Percentiles rank a stretch among this genome's conserved stretches.
phyloP scores from a whole-genome alignment of 2,329 filamentous ascomycete species.

The Fusarium irregulare region DNA sequence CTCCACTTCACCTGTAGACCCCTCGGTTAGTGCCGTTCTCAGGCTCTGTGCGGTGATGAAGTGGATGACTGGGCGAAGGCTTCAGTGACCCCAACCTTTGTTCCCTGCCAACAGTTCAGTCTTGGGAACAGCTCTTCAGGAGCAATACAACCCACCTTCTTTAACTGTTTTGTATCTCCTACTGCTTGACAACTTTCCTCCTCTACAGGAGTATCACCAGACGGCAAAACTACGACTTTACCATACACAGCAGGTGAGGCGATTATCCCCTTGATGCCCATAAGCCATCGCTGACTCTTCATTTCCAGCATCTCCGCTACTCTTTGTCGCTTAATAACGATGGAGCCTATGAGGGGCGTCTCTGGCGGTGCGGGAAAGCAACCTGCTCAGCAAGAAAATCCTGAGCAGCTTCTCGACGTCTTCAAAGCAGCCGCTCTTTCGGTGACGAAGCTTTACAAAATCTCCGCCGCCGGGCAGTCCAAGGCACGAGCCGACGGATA shows the following conservation, averaged over 20 bases:
- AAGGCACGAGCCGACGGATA: slow-evolving; percentile 85
- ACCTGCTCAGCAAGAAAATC: slow-evolving; percentile 53
- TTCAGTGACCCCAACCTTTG: slow-evolving; percentile 38
- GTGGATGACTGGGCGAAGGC: slow-evolving; percentile 38
- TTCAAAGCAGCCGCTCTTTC: slow-evolving; percentile 94
- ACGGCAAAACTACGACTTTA: neutral
- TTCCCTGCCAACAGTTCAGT: slow-evolving; percentile 21
- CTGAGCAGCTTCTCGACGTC: slow-evolving; percentile 80
- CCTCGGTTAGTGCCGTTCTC: slow-evolving; percentile 47
- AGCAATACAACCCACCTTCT: slow-evolving; percentile 21
- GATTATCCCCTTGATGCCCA: slow-evolving; percentile 16
- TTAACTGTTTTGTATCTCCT: slow-evolving; percentile 9
- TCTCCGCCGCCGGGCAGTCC: slow-evolving; percentile 80
- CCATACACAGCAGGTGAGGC: slow-evolving; percentile 19
- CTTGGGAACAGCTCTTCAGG: slow-evolving; percentile 22
- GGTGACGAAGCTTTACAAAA: slow-evolving; percentile 97
- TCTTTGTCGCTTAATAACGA: slow-evolving; percentile 26
- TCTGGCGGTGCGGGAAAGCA: slow-evolving; percentile 47
- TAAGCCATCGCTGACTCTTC: slow-evolving; percentile 25
- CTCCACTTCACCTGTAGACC: slow-evolving; percentile 45
- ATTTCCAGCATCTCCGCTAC: slow-evolving; percentile 11
- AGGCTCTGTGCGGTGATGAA: slow-evolving; percentile 40
- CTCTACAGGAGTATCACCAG: neutral
- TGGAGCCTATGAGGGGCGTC: slow-evolving; percentile 51
- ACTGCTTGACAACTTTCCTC: neutral